Percentiles rank a stretch among this genome's conserved stretches.
Conservation (phyloP, 1,284 basidiomycete genomes). For the Fomes fomentarius region DNA sequence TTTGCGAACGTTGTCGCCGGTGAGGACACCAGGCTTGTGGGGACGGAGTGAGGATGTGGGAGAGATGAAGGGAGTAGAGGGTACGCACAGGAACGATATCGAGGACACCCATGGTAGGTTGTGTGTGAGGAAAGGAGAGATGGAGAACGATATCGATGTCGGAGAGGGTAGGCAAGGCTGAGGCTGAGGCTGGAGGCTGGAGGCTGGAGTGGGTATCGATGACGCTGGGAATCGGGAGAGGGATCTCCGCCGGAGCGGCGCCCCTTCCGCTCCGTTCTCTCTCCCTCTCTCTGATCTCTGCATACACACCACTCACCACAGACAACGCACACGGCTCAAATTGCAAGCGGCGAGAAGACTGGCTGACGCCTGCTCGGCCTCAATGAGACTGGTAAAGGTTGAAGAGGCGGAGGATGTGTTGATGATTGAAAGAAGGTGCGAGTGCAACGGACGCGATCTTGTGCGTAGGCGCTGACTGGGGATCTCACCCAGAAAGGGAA, state of each 20-base stretch:
- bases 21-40: conserved; percentile 80
- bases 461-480: neutral
- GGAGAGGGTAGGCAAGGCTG: conserved; percentile 15
- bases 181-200: neutral
- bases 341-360: too few relatives aligned
- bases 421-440: conserved; percentile 10
- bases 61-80: conserved; percentile 2
- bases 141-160: too few relatives aligned
- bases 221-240: conserved; percentile 1
- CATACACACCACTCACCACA: too few relatives aligned
- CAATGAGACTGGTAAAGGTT: too few relatives aligned
- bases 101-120: conserved; percentile 60
- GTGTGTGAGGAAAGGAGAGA: conserved; percentile 13
- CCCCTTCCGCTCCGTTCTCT: neutral
- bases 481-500: conserved; percentile 7
- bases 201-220: neutral
- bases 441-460: conserved; percentile 11
- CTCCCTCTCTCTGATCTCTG: neutral
- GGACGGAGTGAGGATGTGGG: neutral
- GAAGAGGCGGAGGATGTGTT: too few relatives aligned
- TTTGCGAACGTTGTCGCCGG: conserved; percentile 86
- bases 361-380: too few relatives aligned
- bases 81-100: conserved; percentile 69
- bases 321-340: too few relatives aligned
- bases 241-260: conserved; percentile 1